Evolutionary conservation across 108 stramenopile species (phyloP).

Genomic region (Stephanodiscus minutulus): DNA sequence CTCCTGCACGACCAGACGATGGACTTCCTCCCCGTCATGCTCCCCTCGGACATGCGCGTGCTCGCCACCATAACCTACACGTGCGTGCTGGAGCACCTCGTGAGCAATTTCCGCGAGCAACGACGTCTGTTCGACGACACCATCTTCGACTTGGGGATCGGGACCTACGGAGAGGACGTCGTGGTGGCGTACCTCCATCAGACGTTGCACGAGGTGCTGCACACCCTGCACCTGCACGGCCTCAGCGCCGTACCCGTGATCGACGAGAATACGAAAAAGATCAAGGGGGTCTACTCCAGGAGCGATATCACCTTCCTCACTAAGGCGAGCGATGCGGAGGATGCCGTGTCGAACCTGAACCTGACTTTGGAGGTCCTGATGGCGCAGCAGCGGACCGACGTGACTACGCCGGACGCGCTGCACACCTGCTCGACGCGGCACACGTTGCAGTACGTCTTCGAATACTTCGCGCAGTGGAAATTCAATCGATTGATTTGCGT

Average conservation of each 20-base stretch:
- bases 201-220: constrained; percentile 81
- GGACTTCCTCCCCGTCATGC: constrained; percentile 88
- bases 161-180: constrained; percentile 87
- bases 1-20: constrained; percentile 55
- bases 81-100: constrained; percentile 88
- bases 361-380: constrained; percentile 75
- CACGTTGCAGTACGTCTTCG: constrained; percentile 89
- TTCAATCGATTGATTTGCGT: constrained; percentile 88
- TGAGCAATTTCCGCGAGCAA: constrained; percentile 93
- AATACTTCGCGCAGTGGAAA: constrained; percentile 87
- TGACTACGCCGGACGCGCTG: constrained; percentile 88
- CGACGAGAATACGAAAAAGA: constrained; percentile 60
- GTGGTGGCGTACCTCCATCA: constrained; percentile 76
- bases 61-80: constrained; percentile 88
- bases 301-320: constrained; percentile 93
- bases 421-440: constrained; percentile 79
- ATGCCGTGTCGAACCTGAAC: constrained; percentile 86
- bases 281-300: constrained; percentile 80
- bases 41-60: constrained; percentile 84
- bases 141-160: constrained; percentile 89
- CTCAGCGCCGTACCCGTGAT: constrained; percentile 87
- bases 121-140: constrained; percentile 94
- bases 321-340: constrained; percentile 87
- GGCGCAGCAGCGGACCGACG: constrained; percentile 72
- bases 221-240: constrained; percentile 67